These are phyloP conservation scores for Penicillium palitans DNA, from an alignment of 2,329 filamentous ascomycete species.

Conservation along the genomic window DNA sequence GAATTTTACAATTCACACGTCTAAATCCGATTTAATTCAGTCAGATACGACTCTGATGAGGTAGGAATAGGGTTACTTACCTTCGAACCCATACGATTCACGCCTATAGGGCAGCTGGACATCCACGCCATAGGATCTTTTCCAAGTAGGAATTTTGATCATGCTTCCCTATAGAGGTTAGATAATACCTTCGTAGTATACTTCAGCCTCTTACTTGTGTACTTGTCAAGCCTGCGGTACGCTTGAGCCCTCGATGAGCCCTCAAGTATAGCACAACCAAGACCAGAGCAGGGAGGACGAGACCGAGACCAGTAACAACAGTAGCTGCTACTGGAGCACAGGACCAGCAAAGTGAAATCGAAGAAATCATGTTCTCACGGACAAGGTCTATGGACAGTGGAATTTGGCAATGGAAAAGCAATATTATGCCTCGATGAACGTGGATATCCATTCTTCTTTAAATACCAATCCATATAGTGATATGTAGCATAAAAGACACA, in stretches of 20 bases:
- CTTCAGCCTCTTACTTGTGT: background rate
- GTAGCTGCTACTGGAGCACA: too few species aligned
- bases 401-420: background rate
- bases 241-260: background rate
- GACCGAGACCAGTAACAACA: background rate
- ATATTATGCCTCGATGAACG: background rate
- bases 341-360: background rate
- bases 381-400: too few species aligned
- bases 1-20: background rate
- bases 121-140: background rate
- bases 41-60: background rate
- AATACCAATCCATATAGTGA: background rate
- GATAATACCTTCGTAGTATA: background rate
- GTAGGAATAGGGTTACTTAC: background rate
- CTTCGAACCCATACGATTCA: background rate
- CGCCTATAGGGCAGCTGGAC: background rate
- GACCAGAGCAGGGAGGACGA: background rate
- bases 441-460: background rate
- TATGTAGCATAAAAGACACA: background rate
- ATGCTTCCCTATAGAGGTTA: background rate
- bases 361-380: background rate
- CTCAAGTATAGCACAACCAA: background rate
- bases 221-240: background rate
- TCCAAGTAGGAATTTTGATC: background rate
- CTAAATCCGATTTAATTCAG: background rate